A percentile compares a stretch with the other conserved stretches of the same genome.
Conservation (phyloP, 768 basidiomycete species). For the Candolleomyces efflorescens region DNA sequence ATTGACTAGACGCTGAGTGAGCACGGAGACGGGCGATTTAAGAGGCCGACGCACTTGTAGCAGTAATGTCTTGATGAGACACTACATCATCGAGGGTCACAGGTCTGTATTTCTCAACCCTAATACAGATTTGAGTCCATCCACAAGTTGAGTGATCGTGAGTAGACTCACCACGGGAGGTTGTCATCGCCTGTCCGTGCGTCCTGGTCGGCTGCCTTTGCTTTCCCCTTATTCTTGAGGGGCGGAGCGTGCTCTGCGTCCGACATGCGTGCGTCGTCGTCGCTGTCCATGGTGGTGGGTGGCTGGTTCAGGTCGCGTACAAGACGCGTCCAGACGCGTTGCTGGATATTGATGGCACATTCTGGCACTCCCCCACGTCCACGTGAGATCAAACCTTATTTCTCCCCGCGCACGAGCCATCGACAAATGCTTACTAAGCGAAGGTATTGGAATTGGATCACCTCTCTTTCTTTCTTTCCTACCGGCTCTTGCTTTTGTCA, state of each 20-base stretch:
- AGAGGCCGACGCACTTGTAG: conserved; percentile 65
- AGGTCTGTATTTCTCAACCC: conserved; percentile 98
- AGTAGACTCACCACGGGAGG: conserved; percentile 70
- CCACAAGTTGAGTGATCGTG: conserved; percentile 4
- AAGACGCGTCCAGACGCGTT: conserved; percentile 17
- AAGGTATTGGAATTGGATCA: conserved; percentile 17
- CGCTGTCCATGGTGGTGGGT: conserved; percentile 45
- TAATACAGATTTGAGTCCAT: conserved; percentile 23
- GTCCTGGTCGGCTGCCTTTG: conserved; percentile 47
- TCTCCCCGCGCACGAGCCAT: conserved; percentile 36
- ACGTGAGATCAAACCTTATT: conserved; percentile 27
- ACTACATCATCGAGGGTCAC: conserved; percentile 91
- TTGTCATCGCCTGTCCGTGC: conserved; percentile 47
- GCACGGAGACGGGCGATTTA: conserved; percentile 8
- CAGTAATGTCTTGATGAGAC: conserved; percentile 93
- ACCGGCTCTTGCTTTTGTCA: conserved; percentile 72
- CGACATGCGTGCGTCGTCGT: conserved; percentile 50
- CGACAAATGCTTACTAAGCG: conserved; percentile 37
- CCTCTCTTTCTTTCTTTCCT: conserved; percentile 17
- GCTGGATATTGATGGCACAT: conserved; percentile 4
- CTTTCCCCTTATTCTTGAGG: conserved; percentile 61
- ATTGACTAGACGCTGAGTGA: conserved; percentile 58
- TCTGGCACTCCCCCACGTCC: neutral
- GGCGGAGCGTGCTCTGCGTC: conserved; percentile 37
- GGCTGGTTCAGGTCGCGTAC: conserved; percentile 9